Conservation (phyloP, 2,329 filamentous ascomycete species). For the Aureobasidium namibiae region DNA sequence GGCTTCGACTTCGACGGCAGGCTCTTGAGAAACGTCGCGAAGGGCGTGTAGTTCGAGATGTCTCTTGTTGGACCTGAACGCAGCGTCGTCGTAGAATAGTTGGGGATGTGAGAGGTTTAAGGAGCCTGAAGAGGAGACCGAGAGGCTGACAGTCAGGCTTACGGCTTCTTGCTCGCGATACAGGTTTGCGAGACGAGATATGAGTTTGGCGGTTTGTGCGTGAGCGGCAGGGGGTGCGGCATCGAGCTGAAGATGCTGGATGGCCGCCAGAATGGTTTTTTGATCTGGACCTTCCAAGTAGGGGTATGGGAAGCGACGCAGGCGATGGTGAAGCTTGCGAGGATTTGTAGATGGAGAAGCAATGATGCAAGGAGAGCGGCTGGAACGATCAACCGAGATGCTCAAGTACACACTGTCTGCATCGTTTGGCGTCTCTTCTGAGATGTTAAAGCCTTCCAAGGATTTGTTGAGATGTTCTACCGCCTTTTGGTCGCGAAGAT, state of each 20-base stretch:
- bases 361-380: conserved; percentile 55
- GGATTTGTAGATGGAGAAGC: conserved; percentile 45
- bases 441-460: conserved; percentile 25
- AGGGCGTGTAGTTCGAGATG: conserved; percentile 53
- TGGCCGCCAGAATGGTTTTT: conserved; percentile 33
- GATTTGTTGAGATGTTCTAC: conserved; percentile 46
- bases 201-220: conserved; percentile 39
- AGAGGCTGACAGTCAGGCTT: conserved; percentile 46
- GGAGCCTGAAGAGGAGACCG: conserved; percentile 29
- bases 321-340: conserved; percentile 33
- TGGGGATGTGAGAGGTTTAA: conserved; percentile 47
- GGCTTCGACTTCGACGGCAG: conserved; percentile 51
- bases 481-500: conserved; percentile 47
- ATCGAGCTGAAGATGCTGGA: conserved; percentile 47
- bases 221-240: conserved; percentile 36
- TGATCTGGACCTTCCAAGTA: conserved; percentile 42
- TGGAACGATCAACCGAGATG: conserved; percentile 57
- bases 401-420: conserved; percentile 40
- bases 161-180: conserved; percentile 60
- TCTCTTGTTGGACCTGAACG: conserved; percentile 53
- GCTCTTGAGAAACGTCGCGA: conserved; percentile 44
- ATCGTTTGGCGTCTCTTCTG: conserved; percentile 29
- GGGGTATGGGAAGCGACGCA: conserved; percentile 53
- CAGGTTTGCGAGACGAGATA: conserved; percentile 49
- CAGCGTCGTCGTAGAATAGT: conserved; percentile 64